A percentile compares a stretch with the other conserved stretches of the same genome.
Evolutionary conservation across 306 rosid genomes (phyloP).

Genomic region (Cucumis hystrix): DNA sequence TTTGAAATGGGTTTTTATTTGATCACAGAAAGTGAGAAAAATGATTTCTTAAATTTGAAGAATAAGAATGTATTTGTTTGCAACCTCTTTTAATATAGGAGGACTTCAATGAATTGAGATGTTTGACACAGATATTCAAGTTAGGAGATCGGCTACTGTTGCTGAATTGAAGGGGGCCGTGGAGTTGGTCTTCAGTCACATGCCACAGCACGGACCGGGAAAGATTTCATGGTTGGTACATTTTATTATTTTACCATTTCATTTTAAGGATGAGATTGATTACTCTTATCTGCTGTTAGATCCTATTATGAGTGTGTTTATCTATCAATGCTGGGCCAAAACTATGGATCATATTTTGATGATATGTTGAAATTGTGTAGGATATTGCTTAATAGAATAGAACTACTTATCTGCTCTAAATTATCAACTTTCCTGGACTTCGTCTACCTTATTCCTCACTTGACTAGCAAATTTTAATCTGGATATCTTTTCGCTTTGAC

Average conservation of each 20-base stretch:
- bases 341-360: background rate
- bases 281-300: background rate
- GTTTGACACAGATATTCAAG: conserved; percentile 49
- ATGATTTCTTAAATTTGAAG: background rate
- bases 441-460: background rate
- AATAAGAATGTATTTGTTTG: background rate
- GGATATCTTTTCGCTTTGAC: background rate
- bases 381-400: background rate
- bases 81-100: background rate
- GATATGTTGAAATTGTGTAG: background rate
- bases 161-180: conserved; percentile 55
- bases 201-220: conserved; percentile 61
- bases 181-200: conserved; percentile 48
- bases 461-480: background rate
- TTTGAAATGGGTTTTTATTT: background rate
- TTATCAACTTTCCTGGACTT: background rate
- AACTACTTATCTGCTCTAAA: background rate
- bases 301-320: background rate
- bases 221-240: conserved; percentile 66
- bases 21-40: background rate
- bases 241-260: background rate
- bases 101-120: conserved; percentile 3
- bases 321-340: background rate
- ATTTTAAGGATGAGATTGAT: background rate
- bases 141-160: conserved; percentile 50